Evolutionary conservation across 352 stramenopile genomes (phyloP), one percentile per base, ranked within the genome.

Genomic region (Plasmopara muralis): DNA sequence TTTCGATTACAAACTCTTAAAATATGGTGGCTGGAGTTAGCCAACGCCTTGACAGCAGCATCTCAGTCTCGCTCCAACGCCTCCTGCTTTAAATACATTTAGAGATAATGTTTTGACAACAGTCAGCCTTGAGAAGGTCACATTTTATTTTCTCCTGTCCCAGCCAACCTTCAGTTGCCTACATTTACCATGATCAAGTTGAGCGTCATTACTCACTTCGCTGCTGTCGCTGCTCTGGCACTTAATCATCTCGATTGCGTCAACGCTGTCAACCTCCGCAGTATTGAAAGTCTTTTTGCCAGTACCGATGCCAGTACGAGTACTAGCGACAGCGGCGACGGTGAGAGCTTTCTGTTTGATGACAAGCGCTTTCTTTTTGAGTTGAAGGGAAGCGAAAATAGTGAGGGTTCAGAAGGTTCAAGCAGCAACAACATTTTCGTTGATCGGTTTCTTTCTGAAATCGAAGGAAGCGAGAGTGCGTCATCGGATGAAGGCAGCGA

Each of bases 111-210:
- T 25, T 25, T 25, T 25, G 20, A 25, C 15, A 8, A 7, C 42
- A 47, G 25, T 6, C 35, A 6, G 40, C 25, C 28, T 48, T 37
- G 4, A 13, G 0, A 25, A 43, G 9, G 47, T 37, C 52, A 64
- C 57, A 57, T 45, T 56, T 40, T 56, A 57, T 60, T 55, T 64
- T 45, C 18, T 42, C 44, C 48, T 34, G 51, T 20, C 30, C 38
- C 25, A 16, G 39, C 38, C 30, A 29, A 35, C 6, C 31, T 12
- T 35, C 39, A n/a, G 28, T 18, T 9, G 20, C 13, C 28, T 25
- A 1, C 12, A 34, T 6, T 50, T 44, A 50, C 37, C 28, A 65
- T 66, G 57, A 61, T 48, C 47, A 66, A 66, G 53, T 58, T 66
- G 52, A 66, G 45, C 43, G 14, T 48, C 48, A 61, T 66, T 43